phyloP scores from a whole-genome alignment of 2,329 filamentous ascomycete species.

The Sporothrix euskadiensis region DNA sequence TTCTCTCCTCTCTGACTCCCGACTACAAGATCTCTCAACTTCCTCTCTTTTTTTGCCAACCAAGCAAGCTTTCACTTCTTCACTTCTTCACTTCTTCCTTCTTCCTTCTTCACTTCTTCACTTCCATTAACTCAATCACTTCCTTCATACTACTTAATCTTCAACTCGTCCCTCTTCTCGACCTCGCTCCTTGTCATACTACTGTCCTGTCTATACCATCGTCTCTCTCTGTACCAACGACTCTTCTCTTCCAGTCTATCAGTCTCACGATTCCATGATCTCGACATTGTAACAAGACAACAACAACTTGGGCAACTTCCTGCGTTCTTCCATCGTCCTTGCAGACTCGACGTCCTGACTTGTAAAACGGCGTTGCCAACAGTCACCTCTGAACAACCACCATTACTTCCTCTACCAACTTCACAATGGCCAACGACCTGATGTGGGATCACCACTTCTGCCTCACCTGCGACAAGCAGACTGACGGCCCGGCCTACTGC shows the following conservation, averaged over 20 bases:
- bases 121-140: neutral
- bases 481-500: conserved; percentile 80
- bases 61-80: neutral
- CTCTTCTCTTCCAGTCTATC: neutral
- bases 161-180: conserved; percentile 10
- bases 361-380: neutral
- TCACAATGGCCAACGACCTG: conserved; percentile 54
- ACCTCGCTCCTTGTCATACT: neutral
- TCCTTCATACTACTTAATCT: neutral
- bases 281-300: conserved; percentile 12
- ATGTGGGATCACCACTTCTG: conserved; percentile 88
- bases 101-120: neutral
- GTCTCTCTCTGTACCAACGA: conserved; percentile 1
- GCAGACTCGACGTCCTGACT: conserved; percentile 18
- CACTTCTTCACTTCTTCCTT: conserved; percentile 2
- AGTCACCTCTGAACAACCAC: neutral
- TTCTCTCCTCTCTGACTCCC: neutral
- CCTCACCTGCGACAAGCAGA: conserved; percentile 89
- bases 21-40: conserved; percentile 13
- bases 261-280: conserved; percentile 4
- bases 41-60: conserved; percentile 3
- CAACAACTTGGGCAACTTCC: neutral
- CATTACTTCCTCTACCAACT: neutral
- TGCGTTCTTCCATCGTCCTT: neutral
- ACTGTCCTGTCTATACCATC: neutral